Evolutionary conservation across 2,329 filamentous ascomycete species (phyloP).

Genomic region (Aspergillus sp.): DNA sequence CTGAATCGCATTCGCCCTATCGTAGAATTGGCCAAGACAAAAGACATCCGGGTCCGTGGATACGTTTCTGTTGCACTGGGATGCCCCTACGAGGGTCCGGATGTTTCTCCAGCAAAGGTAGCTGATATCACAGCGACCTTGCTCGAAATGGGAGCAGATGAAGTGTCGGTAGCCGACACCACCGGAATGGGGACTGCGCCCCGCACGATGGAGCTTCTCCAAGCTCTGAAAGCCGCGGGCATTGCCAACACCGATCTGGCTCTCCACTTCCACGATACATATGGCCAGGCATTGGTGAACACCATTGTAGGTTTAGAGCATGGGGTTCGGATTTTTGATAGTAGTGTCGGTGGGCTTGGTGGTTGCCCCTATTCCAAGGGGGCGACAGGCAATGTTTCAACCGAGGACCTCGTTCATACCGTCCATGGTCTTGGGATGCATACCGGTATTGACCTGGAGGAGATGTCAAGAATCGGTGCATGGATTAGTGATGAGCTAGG

Average conservation of each 20-base stretch:
- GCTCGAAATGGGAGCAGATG: slow-evolving; percentile 65
- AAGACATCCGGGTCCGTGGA: slow-evolving; percentile 59
- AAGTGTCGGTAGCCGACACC: slow-evolving; percentile 66
- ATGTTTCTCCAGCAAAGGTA: slow-evolving; percentile 60
- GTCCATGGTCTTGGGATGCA: slow-evolving; percentile 61
- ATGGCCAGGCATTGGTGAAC: slow-evolving; percentile 65
- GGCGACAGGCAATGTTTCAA: slow-evolving; percentile 65
- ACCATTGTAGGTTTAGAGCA: slow-evolving; percentile 62
- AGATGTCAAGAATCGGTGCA: slow-evolving; percentile 55
- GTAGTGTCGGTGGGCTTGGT: slow-evolving; percentile 63
- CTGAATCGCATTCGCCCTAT: slow-evolving; percentile 60
- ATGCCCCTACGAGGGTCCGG: slow-evolving; percentile 65
- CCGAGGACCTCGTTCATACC: slow-evolving; percentile 62
- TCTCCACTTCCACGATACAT: slow-evolving; percentile 67
- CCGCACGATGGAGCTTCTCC: slow-evolving; percentile 57
- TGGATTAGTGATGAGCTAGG: slow-evolving; percentile 58
- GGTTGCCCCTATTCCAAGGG: slow-evolving; percentile 66
- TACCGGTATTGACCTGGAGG: slow-evolving; percentile 58
- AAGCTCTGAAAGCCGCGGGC: slow-evolving; percentile 59
- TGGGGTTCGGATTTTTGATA: slow-evolving; percentile 63
- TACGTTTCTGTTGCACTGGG: slow-evolving; percentile 66
- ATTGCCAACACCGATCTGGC: slow-evolving; percentile 61
- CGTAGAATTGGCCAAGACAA: slow-evolving; percentile 55
- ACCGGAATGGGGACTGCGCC: slow-evolving; percentile 68
- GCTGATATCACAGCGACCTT: slow-evolving; percentile 61